Percentiles rank a stretch among this genome's conserved stretches.
Conservation (phyloP, 306 rosid species). For the Medicago arabica region DNA sequence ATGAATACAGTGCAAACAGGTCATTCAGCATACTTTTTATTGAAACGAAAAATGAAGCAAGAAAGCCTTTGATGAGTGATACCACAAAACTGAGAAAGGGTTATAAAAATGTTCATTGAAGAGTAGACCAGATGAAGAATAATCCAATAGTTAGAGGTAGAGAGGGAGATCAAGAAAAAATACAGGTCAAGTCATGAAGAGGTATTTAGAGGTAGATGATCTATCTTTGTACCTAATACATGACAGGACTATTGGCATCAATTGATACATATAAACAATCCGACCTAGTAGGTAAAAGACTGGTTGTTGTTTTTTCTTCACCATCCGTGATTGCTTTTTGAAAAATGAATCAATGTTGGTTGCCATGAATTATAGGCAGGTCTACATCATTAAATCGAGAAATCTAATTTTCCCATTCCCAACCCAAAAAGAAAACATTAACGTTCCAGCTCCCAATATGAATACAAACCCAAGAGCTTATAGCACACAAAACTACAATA, state of each 20-base stretch:
- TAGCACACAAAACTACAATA: too few relatives aligned
- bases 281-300: too few relatives aligned
- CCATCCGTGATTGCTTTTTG: too few relatives aligned
- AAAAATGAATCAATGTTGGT: too few relatives aligned
- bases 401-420: background rate
- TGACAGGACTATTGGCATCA: too few relatives aligned
- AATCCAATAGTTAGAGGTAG: background rate
- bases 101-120: background rate
- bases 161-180: background rate
- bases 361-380: background rate
- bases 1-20: background rate
- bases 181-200: too few relatives aligned
- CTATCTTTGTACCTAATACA: too few relatives aligned
- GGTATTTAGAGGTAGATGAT: too few relatives aligned
- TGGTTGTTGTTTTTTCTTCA: too few relatives aligned
- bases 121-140: background rate
- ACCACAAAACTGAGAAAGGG: background rate
- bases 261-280: too few relatives aligned
- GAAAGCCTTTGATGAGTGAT: constrained; percentile 8
- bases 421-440: constrained; percentile 26
- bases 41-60: constrained; percentile 18
- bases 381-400: constrained; percentile 4
- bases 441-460: constrained; percentile 16
- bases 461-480: too few relatives aligned
- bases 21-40: constrained; percentile 4